Base-by-base conservation (phyloP, 305 asterid genomes). In the Fraxinus dipetala region DNA sequence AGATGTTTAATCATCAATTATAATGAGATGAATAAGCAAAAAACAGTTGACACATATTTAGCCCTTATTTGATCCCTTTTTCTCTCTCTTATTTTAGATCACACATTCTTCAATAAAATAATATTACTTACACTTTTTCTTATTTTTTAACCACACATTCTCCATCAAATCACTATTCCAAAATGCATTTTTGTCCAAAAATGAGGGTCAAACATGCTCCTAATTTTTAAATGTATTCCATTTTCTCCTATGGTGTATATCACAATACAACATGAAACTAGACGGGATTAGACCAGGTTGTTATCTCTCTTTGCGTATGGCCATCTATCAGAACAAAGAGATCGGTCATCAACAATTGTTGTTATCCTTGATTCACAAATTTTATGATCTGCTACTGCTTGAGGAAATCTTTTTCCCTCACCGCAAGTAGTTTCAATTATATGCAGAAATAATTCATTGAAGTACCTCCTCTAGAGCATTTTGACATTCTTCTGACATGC, bases 391-490 rank as follows among this genome's bases (percentile, higher is more conserved):
- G 70, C 10, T 22, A 61, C 13, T 22, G 31, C 30, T 61, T 7
- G 31, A 22, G 31, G 70, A 9, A 61, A 61, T 61, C 6, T 6
- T 22, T 61, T 22, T 61, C 70, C 70, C 70, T 3, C 70, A 61
- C 13, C 1, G 2, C 30, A 61, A 6, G 70, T 22, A 22, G 31
- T 22, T 61, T 61, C 9, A 76, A 78, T 22, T 31, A 75, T 10
- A 63, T 81, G 59, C 76, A 65, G 5, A 82, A 67, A 22, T 26
- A 65, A 9, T 54, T 54, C 51, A 24, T 48, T 3, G 35, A 75
- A 36, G 18, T 90, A 93, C 98, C 98, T 93, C 91, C 18, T 76
- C 16, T 72, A 93, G 80, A 78, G 89, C 85, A 54, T 77, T 85
- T 79, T 81, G 88, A 78, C 80, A 72, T 78, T 89, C 90, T 80